Evolutionary conservation across 768 basidiomycete genomes (phyloP).

Genomic region (Suillus subaureus): DNA sequence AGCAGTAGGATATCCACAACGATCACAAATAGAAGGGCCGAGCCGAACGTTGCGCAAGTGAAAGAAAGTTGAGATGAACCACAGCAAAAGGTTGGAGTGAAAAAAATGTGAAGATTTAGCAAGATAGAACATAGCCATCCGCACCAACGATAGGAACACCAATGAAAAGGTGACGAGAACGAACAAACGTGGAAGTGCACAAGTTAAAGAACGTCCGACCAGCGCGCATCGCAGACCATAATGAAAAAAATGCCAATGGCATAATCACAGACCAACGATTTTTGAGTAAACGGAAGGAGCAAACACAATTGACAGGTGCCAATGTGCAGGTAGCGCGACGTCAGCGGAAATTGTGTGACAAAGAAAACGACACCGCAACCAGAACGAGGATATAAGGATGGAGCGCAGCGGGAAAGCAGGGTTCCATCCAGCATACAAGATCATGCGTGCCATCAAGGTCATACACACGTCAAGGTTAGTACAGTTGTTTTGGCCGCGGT

Average conservation of each 20-base stretch:
- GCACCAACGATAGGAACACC: background rate
- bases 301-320: background rate
- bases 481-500: background rate
- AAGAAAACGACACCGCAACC: background rate
- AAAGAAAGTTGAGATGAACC: background rate
- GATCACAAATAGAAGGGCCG: background rate
- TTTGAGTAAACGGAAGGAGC: background rate
- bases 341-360: constrained; percentile 7
- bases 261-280: background rate
- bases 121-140: background rate
- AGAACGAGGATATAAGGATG: background rate
- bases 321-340: background rate
- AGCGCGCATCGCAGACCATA: background rate
- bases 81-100: background rate
- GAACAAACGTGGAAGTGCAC: background rate
- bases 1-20: background rate
- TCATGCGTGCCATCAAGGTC: constrained; percentile 5
- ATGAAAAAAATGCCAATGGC: background rate
- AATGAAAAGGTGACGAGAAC: background rate
- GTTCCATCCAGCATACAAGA: background rate
- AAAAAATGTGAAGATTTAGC: background rate
- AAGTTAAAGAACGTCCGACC: background rate
- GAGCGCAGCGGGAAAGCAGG: background rate
- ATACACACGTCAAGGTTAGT: background rate
- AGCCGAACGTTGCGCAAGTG: background rate